Evolutionary conservation across 31 red algal genomes (phyloP).

Genomic region (Odonthalia washingtoniensis): DNA sequence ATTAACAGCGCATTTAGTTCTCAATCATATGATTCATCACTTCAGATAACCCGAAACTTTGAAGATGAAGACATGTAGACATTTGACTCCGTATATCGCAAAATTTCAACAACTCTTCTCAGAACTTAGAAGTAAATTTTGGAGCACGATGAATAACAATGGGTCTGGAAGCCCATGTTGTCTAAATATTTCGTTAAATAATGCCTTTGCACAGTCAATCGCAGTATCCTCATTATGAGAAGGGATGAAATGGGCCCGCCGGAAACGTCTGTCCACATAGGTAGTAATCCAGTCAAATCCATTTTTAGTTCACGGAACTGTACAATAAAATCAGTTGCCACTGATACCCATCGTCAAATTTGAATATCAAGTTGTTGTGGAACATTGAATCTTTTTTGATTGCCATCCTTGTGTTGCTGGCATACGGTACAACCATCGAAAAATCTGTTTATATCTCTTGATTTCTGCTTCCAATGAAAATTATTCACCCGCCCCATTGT

Average conservation of each 20-base stretch:
- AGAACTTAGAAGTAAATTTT: background rate
- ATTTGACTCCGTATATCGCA: background rate
- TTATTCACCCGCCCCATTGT: constrained; percentile 1
- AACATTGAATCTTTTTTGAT: background rate
- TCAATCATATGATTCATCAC: constrained; percentile 1
- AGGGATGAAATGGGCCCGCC: background rate
- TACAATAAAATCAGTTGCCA: constrained; percentile 1
- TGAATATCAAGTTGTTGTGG: background rate
- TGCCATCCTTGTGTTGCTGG: constrained; percentile 31
- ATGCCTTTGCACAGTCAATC: background rate
- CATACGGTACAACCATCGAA: constrained; percentile 2
- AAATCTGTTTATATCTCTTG: background rate
- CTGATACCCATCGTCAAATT: background rate
- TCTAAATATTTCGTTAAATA: background rate
- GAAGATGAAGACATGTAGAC: background rate
- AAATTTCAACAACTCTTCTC: background rate
- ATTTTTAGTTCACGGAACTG: background rate
- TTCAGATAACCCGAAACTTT: background rate
- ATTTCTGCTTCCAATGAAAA: constrained; percentile 44
- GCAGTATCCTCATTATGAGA: background rate
- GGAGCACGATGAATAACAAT: background rate
- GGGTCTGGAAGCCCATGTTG: constrained; percentile 2
- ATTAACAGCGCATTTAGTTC: constrained; percentile 14
- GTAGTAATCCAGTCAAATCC: constrained; percentile 1
- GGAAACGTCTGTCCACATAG: background rate